Evolutionary conservation across 148 eudicot species (phyloP), one percentile per base, ranked within the genome.

Genomic region (Spergularia marina): DNA sequence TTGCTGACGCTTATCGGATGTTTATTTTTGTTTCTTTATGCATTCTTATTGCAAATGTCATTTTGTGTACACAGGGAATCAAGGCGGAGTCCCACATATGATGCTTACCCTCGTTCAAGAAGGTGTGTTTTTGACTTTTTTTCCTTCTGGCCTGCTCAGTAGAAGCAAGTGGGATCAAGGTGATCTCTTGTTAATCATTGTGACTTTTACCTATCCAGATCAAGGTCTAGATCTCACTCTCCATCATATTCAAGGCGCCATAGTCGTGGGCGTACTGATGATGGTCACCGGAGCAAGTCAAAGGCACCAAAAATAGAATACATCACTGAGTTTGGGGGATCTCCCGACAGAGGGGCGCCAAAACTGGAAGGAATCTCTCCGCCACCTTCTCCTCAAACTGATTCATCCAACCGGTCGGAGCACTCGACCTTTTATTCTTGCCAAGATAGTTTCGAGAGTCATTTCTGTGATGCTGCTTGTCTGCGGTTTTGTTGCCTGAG

Each of bases 281-380:
- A 92, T 67, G 70, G 74, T 82, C 88, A 85, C 80, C 89, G 92
- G 65, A 86, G 86, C 85, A 95, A 91, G 84, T 83, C 94, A 52
- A 91, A 87, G 83, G 94, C 91, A 66, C 89, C 99, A 44, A 92
- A 92, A 83, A 92, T 92, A 77, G 99, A 95, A 76, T 95, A 82
- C 81, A 95, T 95, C 68, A 95, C 99, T 44, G 99, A 95, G 87
- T 95, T 95, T 85, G 99, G 97, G 75, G 94, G 96, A 77, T 87
- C 91, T 66, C 85, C 88, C 65, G 91, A 87, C 80, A 88, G 82
- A 73, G 86, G 86, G 71, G 88, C 86, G 78, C 91, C 89, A 61
- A 92, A 92, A 87, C 83, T 88, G 77, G 86, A 82, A 84, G 94
- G 94, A 84, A 76, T 85, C 64, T 92, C 97, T 81, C 97, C 97